Percentiles rank a stretch among this genome's conserved stretches.
Evolutionary conservation across 129 eudicot species (phyloP).

Genomic region (Helichrysum umbraculigerum): DNA sequence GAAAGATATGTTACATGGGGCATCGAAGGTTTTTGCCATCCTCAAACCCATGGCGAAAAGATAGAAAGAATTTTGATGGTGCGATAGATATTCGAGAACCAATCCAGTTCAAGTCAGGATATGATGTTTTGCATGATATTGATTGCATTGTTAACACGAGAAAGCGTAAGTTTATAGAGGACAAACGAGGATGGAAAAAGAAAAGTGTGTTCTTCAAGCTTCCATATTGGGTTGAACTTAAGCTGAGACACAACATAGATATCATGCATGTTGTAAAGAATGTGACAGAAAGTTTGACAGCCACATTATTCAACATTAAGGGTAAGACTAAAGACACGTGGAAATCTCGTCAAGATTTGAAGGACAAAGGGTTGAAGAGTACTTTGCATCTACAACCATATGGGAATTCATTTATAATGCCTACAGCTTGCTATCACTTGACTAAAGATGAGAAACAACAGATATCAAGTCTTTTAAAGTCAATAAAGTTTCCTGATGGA

Average conservation of each 20-base stretch:
- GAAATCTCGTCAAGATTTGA: slow-evolving; percentile 4
- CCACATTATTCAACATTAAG: not conserved
- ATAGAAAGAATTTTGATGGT: too few relatives aligned
- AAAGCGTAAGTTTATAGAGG: not conserved
- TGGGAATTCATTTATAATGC: not conserved
- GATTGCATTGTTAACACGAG: not conserved
- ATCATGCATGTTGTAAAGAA: too few relatives aligned
- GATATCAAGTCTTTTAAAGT: not conserved
- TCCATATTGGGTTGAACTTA: too few relatives aligned
- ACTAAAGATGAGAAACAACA: not conserved
- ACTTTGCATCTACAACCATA: not conserved
- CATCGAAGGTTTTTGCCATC: too few relatives aligned
- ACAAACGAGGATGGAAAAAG: too few relatives aligned
- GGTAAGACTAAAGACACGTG: slow-evolving; percentile 1
- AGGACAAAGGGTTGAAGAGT: not conserved
- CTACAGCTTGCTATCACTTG: not conserved
- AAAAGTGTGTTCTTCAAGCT: too few relatives aligned
- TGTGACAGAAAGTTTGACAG: too few relatives aligned
- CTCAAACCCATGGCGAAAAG: too few relatives aligned
- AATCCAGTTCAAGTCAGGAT: not conserved
- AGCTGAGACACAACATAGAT: too few relatives aligned
- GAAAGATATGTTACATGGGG: not conserved
- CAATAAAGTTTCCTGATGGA: not conserved
- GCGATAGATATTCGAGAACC: too few relatives aligned
- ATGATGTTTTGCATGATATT: not conserved